These are phyloP conservation scores for Sequoia sempervirens DNA, from an alignment of 75 land plant species.

Conservation along the genomic window DNA sequence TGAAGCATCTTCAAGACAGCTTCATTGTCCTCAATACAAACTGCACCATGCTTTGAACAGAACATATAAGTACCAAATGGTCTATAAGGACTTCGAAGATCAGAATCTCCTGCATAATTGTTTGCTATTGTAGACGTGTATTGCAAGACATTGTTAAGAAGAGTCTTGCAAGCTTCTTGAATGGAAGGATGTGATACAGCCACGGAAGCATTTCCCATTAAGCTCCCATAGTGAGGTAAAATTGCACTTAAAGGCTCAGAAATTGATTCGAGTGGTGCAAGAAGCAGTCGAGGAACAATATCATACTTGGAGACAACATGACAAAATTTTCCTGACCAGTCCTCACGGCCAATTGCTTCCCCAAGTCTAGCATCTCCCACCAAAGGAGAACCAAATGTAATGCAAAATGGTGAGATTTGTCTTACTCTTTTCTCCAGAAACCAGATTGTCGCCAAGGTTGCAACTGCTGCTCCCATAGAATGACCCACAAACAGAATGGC, in stretches of 20 bases:
- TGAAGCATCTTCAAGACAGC: constrained; percentile 47
- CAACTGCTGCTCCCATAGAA: constrained; percentile 2
- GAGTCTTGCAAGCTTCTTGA: neutral
- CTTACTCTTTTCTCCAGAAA: neutral
- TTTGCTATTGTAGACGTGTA: neutral
- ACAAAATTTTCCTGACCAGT: constrained; percentile 37
- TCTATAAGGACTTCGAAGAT: constrained; percentile 41
- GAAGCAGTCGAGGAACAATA: constrained; percentile 49
- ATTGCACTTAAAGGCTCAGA: constrained; percentile 19
- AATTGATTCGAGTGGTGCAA: constrained; percentile 38
- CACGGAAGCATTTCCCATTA: neutral
- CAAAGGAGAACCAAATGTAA: constrained; percentile 69
- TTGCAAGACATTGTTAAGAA: neutral
- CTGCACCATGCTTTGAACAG: constrained; percentile 21
- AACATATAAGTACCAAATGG: constrained; percentile 54
- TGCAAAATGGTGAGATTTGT: constrained; percentile 18
- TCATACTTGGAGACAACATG: constrained; percentile 46
- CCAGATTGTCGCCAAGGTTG: constrained; percentile 1
- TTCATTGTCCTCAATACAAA: constrained; percentile 29
- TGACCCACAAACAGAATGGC: neutral
- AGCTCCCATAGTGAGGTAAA: constrained; percentile 16
- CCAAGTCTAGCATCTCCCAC: constrained; percentile 35
- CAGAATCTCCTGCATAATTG: neutral
- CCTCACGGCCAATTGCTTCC: constrained; percentile 46
- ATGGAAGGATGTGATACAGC: neutral